Base-by-base conservation (phyloP, 2,329 filamentous ascomycete species). In the Arthrobotrys conoides region DNA sequence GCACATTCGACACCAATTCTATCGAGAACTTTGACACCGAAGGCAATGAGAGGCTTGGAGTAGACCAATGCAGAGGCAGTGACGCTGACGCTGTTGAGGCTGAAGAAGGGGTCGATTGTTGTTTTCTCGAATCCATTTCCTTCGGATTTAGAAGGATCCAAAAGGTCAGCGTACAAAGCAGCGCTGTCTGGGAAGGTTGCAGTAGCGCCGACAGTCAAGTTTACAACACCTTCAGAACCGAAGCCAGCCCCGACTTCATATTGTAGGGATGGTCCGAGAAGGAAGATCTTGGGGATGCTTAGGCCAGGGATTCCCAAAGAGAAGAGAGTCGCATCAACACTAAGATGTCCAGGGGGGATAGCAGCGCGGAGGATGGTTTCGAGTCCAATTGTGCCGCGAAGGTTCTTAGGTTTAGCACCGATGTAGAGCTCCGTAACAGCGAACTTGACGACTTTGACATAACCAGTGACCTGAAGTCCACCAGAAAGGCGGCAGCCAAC, bases 21-120 rank as follows among this genome's bases (percentile, higher is more conserved):
- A 18, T 76, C 79, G 18, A 80, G 57, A 22, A 83, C 69, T 20
- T 82, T 82, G n/a, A 82, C 61, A 12, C 82, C 82, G 46, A 82
- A 80, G 5, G 81, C 81, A 20, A 83, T 64, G n/a, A 80, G 77
- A 1, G 82, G 77, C 33, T 81, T 79, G 20, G 82, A 81, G 46
- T 81, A 79, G 16, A 80, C 82, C 12, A 73, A 68, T 16, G 82
- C 61, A 22, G 81, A 80, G 44, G 82, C 65, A 10, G 80, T 79
- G 48, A 81, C 80, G 4, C 81, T 79, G 10, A 81, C 67, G 16
- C 81, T 80, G 41, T 81, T 81, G 22, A 84, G 64, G 16, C 80
- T 75, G 48, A 84, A 81, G 22, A 81, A 67, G 10, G 82, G 82
- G 18, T 81, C 72, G 8, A 82, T 64, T 5, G 69, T 79, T 30